Conservation (phyloP, 2,329 filamentous ascomycete species). For the Trichoderma gracile region DNA sequence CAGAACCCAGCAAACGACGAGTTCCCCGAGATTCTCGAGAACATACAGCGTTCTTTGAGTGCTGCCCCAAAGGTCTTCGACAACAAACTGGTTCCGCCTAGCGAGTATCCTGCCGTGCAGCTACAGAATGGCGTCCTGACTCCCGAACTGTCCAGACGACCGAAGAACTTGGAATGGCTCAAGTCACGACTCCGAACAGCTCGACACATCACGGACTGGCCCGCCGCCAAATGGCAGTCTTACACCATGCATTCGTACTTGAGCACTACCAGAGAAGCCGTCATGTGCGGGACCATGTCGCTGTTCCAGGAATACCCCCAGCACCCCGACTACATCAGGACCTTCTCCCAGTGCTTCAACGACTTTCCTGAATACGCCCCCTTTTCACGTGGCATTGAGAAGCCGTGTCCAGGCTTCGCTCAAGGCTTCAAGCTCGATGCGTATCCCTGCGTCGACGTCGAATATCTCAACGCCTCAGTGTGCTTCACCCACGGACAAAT, state of each 20-base stretch:
- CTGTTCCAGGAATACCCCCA: conserved; percentile 3
- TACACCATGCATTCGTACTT: background rate
- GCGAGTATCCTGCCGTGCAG: conserved; percentile 11
- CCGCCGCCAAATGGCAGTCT: background rate
- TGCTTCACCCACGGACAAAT: background rate
- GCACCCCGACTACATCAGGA: background rate
- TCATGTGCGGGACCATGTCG: background rate
- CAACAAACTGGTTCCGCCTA: background rate
- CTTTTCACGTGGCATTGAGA: conserved; percentile 6
- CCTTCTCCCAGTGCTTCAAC: background rate
- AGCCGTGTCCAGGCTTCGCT: conserved; percentile 3
- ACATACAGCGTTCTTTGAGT: background rate
- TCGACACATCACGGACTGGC: background rate
- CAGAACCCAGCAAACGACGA: background rate
- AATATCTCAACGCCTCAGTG: background rate
- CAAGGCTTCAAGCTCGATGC: background rate
- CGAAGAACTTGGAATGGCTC: conserved; percentile 4
- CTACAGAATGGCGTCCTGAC: conserved; percentile 12
- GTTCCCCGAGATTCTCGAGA: background rate
- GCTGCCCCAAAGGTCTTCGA: background rate
- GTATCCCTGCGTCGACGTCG: background rate
- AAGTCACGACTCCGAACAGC: background rate
- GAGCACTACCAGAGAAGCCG: background rate
- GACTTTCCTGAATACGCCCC: conserved; percentile 12
- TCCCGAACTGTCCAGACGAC: background rate